A percentile compares a stretch with the other conserved stretches of the same genome.
phyloP scores from a whole-genome alignment of 2,329 filamentous ascomycete species.

The Colletotrichum melonis region DNA sequence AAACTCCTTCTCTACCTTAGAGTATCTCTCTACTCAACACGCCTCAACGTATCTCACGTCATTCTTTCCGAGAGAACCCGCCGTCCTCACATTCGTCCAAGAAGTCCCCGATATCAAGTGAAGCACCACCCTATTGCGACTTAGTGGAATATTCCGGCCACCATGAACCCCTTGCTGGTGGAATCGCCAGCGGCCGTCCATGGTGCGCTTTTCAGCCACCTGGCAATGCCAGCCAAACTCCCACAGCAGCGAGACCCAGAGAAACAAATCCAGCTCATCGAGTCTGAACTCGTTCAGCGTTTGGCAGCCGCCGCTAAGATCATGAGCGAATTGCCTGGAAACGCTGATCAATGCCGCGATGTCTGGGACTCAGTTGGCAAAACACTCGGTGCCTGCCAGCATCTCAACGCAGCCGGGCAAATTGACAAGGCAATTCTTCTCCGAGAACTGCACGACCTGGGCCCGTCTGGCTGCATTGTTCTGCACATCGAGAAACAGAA shows the following conservation, averaged over 20 bases:
- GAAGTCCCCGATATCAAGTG: too few relatives aligned
- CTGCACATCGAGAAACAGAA: conserved; percentile 42
- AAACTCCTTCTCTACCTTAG: background rate
- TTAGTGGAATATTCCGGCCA: background rate
- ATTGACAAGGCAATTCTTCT: conserved; percentile 21
- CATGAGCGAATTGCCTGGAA: conserved; percentile 7
- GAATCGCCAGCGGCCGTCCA: conserved; percentile 10
- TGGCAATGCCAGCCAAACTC: conserved; percentile 26
- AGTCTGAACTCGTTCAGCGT: conserved; percentile 4
- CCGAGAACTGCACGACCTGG: background rate
- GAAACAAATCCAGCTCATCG: conserved; percentile 12
- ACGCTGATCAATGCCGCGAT: background rate
- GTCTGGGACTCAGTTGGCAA: conserved; percentile 8
- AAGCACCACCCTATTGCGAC: background rate
- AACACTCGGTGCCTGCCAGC: conserved; percentile 7
- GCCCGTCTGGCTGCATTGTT: conserved; percentile 10
- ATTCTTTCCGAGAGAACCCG: too few relatives aligned
- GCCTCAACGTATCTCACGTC: too few relatives aligned
- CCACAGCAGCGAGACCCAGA: conserved; percentile 22
- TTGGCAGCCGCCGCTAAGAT: conserved; percentile 13
- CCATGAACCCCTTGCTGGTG: conserved; percentile 8
- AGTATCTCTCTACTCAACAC: too few relatives aligned
- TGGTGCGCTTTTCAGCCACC: conserved; percentile 26
- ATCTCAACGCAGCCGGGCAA: conserved; percentile 11
- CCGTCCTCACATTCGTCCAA: background rate